Base-by-base conservation (phyloP, 2,329 filamentous ascomycete species). In the Fusarium ramigenum region DNA sequence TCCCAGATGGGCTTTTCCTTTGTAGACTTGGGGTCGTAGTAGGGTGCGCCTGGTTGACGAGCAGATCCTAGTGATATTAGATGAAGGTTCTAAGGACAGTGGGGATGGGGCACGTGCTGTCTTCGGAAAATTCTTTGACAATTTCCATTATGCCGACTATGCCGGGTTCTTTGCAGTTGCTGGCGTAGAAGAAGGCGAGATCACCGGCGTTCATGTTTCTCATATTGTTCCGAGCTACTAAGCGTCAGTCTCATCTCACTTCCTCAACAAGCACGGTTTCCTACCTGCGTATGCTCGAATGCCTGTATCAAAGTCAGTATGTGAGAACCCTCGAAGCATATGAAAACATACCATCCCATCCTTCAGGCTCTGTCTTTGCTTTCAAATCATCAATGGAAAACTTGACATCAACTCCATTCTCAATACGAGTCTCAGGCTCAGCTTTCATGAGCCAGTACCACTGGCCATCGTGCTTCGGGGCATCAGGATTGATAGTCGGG, bases 131-230 rank as follows among this genome's bases (percentile, higher is more conserved):
- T 79, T 97, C 95, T 73, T 90, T 87, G 21, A 97, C 95, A 71
- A 99, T 93, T 78, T 96, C 93, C 93, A 97, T 95, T 23, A 92
- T 89, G 4, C 95, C 95, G 3, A 92, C 94, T 53, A 98, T 94
- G 5, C 93, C 96, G 0, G 95, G 95, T 30, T 92, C 89, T 80
- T 97, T 97, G 83, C 93, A 96, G 78, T 96, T 97, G 52, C 93
- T 97, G 83, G 98, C 96, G 80, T 98, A 98, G 84, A 99, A 98
- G 84, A 99, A 98, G 32, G 95, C 95, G 37, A 95, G 87, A 79
- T 99, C 96, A 57, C 95, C 95, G 63, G 91, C 91, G 77, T 93
- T 95, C 96, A 99, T 99, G 14, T 91, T 89, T 36, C 93, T 90
- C 84, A 99, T 91, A 80, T 98, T 94, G 79, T 98, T 98, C 32